Conservation (phyloP, 1,284 basidiomycete genomes). For the Microbotryomycetes sp. region DNA sequence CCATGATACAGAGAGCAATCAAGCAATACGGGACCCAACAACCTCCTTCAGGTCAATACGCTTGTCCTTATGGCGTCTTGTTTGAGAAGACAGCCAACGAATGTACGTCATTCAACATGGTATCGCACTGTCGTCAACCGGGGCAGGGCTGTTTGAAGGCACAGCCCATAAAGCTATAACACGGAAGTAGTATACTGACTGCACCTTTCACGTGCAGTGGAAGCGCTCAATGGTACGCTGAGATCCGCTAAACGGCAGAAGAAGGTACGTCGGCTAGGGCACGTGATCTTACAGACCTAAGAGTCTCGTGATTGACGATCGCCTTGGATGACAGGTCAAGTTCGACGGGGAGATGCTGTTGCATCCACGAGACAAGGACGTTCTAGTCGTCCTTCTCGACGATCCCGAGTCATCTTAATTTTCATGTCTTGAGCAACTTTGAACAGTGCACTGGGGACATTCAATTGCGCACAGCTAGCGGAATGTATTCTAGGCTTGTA, state of each 20-base stretch:
- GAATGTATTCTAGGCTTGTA: too few relatives aligned
- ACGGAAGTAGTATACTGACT: not conserved
- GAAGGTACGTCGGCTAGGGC: constrained; percentile 16
- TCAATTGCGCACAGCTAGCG: not conserved
- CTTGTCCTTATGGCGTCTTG: constrained; percentile 18
- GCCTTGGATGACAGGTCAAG: constrained; percentile 8
- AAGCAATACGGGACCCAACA: not conserved
- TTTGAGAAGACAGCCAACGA: constrained; percentile 22
- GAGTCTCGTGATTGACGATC: not conserved
- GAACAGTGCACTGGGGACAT: not conserved
- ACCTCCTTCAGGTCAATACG: not conserved
- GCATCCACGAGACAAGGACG: constrained; percentile 29
- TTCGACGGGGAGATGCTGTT: constrained; percentile 28
- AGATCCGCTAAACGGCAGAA: constrained; percentile 29
- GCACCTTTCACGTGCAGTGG: constrained; percentile 6
- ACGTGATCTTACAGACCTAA: not conserved
- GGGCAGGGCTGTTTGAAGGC: not conserved
- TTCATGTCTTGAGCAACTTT: not conserved
- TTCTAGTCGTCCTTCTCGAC: constrained; percentile 14
- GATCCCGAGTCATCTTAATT: constrained; percentile 2
- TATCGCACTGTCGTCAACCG: not conserved
- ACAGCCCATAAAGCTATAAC: not conserved
- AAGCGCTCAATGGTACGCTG: constrained; percentile 30
- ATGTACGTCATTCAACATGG: constrained; percentile 6
- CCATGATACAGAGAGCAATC: not conserved